Evolutionary conservation across 1,284 basidiomycete species (phyloP).

Genomic region (Trichosporon asahii): DNA sequence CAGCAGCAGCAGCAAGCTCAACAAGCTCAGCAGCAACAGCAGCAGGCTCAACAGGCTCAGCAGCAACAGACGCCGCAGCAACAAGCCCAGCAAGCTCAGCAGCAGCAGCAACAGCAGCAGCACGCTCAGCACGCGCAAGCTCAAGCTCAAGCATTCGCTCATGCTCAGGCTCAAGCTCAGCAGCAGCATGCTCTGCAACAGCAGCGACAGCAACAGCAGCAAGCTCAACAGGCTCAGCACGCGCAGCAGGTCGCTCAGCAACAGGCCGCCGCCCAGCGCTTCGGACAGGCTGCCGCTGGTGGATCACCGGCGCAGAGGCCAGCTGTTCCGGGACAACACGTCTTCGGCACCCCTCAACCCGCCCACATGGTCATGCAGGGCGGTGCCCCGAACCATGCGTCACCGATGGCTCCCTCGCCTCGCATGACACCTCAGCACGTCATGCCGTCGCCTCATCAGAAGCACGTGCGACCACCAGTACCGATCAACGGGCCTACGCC

Average conservation of each 20-base stretch:
- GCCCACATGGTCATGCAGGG: slow-evolving; percentile 28
- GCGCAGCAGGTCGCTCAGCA: slow-evolving; percentile 14
- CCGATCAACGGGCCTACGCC: slow-evolving; percentile 28
- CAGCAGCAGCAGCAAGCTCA: slow-evolving; percentile 27
- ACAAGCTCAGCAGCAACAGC: slow-evolving; percentile 20
- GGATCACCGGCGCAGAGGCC: slow-evolving; percentile 34
- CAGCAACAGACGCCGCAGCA: not conserved
- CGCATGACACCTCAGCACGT: slow-evolving; percentile 33
- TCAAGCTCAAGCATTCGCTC: slow-evolving; percentile 3
- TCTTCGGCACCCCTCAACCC: slow-evolving; percentile 27
- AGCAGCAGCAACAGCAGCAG: slow-evolving; percentile 23
- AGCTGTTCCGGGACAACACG: slow-evolving; percentile 29
- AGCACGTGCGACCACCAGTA: slow-evolving; percentile 37
- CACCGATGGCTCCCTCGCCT: slow-evolving; percentile 35
- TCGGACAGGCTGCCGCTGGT: slow-evolving; percentile 21
- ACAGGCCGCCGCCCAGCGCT: slow-evolving; percentile 22
- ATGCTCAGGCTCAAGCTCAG: not conserved
- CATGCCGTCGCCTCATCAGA: slow-evolving; percentile 41
- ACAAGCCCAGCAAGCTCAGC: slow-evolving; percentile 22
- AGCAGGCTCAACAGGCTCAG: slow-evolving; percentile 4
- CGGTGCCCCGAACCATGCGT: slow-evolving; percentile 25
- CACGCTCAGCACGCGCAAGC: slow-evolving; percentile 15
- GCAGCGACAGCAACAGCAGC: slow-evolving; percentile 19
- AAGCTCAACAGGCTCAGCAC: slow-evolving; percentile 25
- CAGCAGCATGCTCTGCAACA: not conserved